These are phyloP conservation scores for Saccharata proteae DNA, from an alignment of 2,329 filamentous ascomycete species.

Conservation along the genomic window DNA sequence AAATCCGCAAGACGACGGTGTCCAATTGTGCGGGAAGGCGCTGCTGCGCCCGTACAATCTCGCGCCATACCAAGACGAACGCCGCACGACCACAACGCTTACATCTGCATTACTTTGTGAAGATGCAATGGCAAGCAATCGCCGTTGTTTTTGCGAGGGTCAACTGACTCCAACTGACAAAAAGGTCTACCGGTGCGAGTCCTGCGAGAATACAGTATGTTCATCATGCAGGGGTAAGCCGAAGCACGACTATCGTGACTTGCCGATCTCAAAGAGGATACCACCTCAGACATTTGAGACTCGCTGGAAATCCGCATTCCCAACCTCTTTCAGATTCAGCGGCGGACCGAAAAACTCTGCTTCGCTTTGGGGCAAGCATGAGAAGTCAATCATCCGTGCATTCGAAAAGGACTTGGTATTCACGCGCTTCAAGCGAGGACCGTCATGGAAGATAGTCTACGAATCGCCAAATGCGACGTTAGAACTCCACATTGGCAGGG, in stretches of 20 bases:
- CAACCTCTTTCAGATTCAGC: conserved; percentile 13
- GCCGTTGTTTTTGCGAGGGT: conserved; percentile 48
- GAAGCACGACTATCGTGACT: conserved; percentile 29
- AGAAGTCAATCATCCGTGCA: too few species aligned
- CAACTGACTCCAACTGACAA: conserved; percentile 25
- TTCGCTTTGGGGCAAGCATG: not conserved
- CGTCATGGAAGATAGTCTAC: conserved; percentile 31
- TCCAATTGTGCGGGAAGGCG: not conserved
- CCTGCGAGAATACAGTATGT: conserved; percentile 46
- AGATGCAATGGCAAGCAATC: conserved; percentile 27
- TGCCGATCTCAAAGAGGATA: conserved; percentile 14
- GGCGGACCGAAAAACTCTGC: conserved; percentile 11
- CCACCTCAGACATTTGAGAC: conserved; percentile 33
- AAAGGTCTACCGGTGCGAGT: conserved; percentile 34
- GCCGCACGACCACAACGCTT: too few species aligned
- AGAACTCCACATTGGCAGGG: conserved; percentile 27
- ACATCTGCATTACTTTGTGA: conserved; percentile 1
- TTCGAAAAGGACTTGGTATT: conserved; percentile 1
- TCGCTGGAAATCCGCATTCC: conserved; percentile 22
- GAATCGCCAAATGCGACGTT: conserved; percentile 25
- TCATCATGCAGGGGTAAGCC: conserved; percentile 43
- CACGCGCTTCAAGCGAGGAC: conserved; percentile 2
- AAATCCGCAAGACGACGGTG: too few species aligned
- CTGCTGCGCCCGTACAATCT: not conserved
- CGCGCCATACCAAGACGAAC: too few species aligned